Evolutionary conservation across 2,329 filamentous ascomycete genomes (phyloP).

Genomic region (Arachnomyces sp.): DNA sequence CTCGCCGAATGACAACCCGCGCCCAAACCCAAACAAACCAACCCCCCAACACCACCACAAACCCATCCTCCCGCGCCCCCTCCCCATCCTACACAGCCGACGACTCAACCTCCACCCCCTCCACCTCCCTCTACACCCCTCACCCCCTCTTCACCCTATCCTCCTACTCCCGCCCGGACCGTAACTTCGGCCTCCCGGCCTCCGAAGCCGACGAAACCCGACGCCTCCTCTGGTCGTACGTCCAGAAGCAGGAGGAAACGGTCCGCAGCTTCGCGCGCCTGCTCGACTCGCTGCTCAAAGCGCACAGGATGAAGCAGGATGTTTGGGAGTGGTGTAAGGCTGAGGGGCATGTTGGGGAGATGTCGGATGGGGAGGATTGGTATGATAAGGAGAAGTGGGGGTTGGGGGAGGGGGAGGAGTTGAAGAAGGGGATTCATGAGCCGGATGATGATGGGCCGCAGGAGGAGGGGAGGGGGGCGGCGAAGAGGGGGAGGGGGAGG

Average conservation of each 20-base stretch:
- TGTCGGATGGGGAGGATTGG: slow-evolving; percentile 63
- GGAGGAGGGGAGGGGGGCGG: slow-evolving; percentile 30
- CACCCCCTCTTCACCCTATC: slow-evolving; percentile 53
- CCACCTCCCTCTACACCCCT: slow-evolving; percentile 49
- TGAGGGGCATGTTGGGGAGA: slow-evolving; percentile 55
- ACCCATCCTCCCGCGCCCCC: slow-evolving; percentile 23
- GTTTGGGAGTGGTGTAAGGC: slow-evolving; percentile 55
- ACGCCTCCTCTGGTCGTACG: slow-evolving; percentile 51
- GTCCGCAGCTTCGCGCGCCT: slow-evolving; percentile 49
- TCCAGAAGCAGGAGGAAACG: slow-evolving; percentile 59
- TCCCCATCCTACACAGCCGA: slow-evolving; percentile 26
- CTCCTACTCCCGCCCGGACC: slow-evolving; percentile 41
- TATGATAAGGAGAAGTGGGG: slow-evolving; percentile 56
- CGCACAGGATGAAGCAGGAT: slow-evolving; percentile 51
- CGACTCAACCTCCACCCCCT: too few relatives aligned
- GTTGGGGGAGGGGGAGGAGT: slow-evolving; percentile 43
- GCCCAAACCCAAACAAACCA: slow-evolving; percentile 31
- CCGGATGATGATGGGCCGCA: slow-evolving; percentile 49
- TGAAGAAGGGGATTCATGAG: slow-evolving; percentile 53
- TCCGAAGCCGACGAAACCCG: slow-evolving; percentile 56
- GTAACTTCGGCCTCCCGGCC: slow-evolving; percentile 49
- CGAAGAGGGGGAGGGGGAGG: slow-evolving; percentile 33
- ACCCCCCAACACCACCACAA: slow-evolving; percentile 21
- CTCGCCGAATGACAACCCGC: slow-evolving; percentile 39
- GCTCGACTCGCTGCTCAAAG: slow-evolving; percentile 47